These are phyloP conservation scores for Sisymbrium irio DNA, from an alignment of 345 rosid genomes.

Conservation along the genomic window DNA sequence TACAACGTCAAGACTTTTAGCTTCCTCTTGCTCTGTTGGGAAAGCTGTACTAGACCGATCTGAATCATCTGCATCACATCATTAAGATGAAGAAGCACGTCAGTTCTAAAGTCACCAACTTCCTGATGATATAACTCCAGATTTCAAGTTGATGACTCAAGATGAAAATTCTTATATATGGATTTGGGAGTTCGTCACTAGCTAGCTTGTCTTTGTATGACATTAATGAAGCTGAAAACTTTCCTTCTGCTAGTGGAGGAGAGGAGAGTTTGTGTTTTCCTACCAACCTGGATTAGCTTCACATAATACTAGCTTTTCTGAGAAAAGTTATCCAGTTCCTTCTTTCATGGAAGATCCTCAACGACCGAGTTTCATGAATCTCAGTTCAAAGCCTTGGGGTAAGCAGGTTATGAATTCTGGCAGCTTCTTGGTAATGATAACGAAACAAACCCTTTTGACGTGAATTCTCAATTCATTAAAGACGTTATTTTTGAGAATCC, in stretches of 20 bases:
- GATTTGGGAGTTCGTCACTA: constrained; percentile 59
- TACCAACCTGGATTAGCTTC: constrained; percentile 55
- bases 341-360: constrained; percentile 63
- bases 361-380: constrained; percentile 43
- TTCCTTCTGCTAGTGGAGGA: constrained; percentile 49
- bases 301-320: constrained; percentile 46
- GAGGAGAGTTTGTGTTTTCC: constrained; percentile 50
- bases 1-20: constrained; percentile 39
- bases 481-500: constrained; percentile 58
- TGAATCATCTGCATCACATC: constrained; percentile 69
- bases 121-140: constrained; percentile 96
- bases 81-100: constrained; percentile 89
- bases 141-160: constrained; percentile 75
- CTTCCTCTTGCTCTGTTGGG: constrained; percentile 58
- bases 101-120: constrained; percentile 93
- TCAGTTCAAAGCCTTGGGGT: constrained; percentile 72
- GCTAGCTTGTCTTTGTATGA: constrained; percentile 73
- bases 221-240: constrained; percentile 49
- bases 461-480: constrained; percentile 47
- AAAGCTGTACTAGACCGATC: constrained; percentile 70
- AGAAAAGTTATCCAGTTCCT: constrained; percentile 54
- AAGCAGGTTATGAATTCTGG: constrained; percentile 57
- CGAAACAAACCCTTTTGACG: constrained; percentile 53
- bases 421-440: constrained; percentile 57
- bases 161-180: constrained; percentile 63